Percentiles rank a stretch among this genome's conserved stretches.
Evolutionary conservation across 495 filamentous ascomycete species (phyloP).

Genomic region (Podospora bellae-mahoneyi): DNA sequence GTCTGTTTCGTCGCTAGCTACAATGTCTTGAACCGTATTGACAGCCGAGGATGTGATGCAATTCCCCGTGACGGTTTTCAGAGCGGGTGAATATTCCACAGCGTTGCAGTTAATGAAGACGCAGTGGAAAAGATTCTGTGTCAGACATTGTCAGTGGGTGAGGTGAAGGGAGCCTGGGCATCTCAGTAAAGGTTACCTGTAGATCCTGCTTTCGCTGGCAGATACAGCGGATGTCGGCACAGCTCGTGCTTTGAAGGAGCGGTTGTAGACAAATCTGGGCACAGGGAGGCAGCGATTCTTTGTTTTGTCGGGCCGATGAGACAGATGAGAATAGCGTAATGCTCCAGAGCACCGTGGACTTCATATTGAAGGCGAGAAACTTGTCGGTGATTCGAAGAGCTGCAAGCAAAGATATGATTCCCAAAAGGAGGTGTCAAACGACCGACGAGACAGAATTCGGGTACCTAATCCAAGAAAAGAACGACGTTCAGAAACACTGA

Average conservation of each 20-base stretch:
- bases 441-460: slow-evolving; percentile 25
- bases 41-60: slow-evolving; percentile 40
- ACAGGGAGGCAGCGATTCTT: slow-evolving; percentile 19
- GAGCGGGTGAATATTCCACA: slow-evolving; percentile 21
- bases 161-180: background rate
- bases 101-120: slow-evolving; percentile 28
- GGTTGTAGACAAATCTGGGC: slow-evolving; percentile 16
- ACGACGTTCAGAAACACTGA: slow-evolving; percentile 27
- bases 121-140: slow-evolving; percentile 26
- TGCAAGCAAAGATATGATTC: slow-evolving; percentile 28
- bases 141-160: slow-evolving; percentile 1
- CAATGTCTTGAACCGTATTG: slow-evolving; percentile 31
- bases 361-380: slow-evolving; percentile 23
- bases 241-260: slow-evolving; percentile 3
- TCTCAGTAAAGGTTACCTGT: slow-evolving; percentile 16
- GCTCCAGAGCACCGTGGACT: slow-evolving; percentile 20
- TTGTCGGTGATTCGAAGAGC: slow-evolving; percentile 13
- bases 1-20: slow-evolving; percentile 25
- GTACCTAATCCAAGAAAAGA: slow-evolving; percentile 31
- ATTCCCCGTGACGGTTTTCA: slow-evolving; percentile 18
- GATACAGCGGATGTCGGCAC: slow-evolving; percentile 13
- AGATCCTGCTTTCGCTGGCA: slow-evolving; percentile 19
- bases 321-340: slow-evolving; percentile 22
- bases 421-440: slow-evolving; percentile 29
- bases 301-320: slow-evolving; percentile 13